Conservation (phyloP, 2,329 filamentous ascomycete genomes). For the Talaromyces sp. region DNA sequence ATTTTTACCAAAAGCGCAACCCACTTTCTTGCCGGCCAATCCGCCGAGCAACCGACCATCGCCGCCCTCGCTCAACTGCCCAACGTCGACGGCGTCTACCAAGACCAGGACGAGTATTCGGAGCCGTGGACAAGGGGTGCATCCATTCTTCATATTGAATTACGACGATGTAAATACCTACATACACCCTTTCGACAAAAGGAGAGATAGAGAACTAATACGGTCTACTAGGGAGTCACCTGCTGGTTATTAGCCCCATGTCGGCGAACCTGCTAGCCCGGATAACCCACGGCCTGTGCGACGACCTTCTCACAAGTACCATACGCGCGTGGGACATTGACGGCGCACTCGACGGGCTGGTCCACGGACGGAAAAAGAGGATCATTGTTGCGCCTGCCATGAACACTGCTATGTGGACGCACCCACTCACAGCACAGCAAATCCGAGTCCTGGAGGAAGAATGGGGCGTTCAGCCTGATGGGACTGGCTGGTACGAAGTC, state of each 20-base stretch:
- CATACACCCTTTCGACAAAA: neutral
- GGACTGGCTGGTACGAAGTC: slow-evolving; percentile 62
- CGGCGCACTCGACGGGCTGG: slow-evolving; percentile 50
- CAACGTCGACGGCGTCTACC: slow-evolving; percentile 75
- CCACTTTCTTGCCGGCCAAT: slow-evolving; percentile 72
- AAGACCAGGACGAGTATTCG: slow-evolving; percentile 81
- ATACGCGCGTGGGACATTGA: slow-evolving; percentile 82
- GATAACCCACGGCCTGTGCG: slow-evolving; percentile 69
- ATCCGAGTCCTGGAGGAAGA: slow-evolving; percentile 62
- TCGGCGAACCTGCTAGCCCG: slow-evolving; percentile 84
- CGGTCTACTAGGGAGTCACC: slow-evolving; percentile 58
- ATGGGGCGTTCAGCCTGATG: slow-evolving; percentile 54
- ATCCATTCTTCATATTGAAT: slow-evolving; percentile 85
- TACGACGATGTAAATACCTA: slow-evolving; percentile 52
- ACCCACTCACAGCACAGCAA: slow-evolving; percentile 74
- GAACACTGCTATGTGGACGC: slow-evolving; percentile 87
- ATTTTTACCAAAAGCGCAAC: slow-evolving; percentile 70
- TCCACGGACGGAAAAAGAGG: slow-evolving; percentile 46
- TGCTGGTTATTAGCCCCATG: slow-evolving; percentile 74
- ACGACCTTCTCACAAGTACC: slow-evolving; percentile 68
- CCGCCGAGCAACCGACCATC: slow-evolving; percentile 68
- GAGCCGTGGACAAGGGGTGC: slow-evolving; percentile 68
- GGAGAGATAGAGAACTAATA: neutral
- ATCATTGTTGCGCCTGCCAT: slow-evolving; percentile 77
- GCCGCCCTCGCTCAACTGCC: slow-evolving; percentile 54